Evolutionary conservation across 176 grass and related monocot species (phyloP), one percentile per base, ranked within the genome.

Genomic region (Oryza australiensis): DNA sequence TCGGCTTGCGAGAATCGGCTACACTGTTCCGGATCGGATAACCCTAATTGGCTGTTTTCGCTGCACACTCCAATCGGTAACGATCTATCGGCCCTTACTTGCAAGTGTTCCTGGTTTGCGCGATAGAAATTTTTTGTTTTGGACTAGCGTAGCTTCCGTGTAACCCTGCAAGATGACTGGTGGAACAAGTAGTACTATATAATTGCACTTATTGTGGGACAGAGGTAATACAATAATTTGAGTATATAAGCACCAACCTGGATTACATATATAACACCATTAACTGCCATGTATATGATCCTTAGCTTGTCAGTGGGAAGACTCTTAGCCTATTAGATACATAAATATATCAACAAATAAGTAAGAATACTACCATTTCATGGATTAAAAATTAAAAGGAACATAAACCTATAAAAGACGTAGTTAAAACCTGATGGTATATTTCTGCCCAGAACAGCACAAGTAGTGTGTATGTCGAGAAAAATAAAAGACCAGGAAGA

Each of bases 381-480:
- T 37, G n/a, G 33, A 53, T 37, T 32, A 51, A 78, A n/a, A 78
- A n/a, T 28, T 16, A 48, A 69, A 86, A 75, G 3, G 15, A 71
- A 68, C 66, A 77, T 46, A 6, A 30, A 48, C 15, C 53, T 14
- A 7, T 57, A 66, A 85, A 51, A 77, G 62, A 78, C 40, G 38
- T 73, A 18, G 34, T 34, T 74, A 68, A 72, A 64, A 91, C 94
- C 88, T 97, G 94, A 90, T 92, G 86, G 88, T 97, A 97, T 87
- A 97, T 97, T 82, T 97, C 94, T 73, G 92, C 92, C 94, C 94
- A 97, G 87, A 97, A 97, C 37, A 97, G 80, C 64, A 97, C 94
- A 80, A 94, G 94, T 34, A 97, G 74, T 13, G 94, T 94, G 87
- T 92, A 97, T 9, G 94, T 94, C 28, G 94, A 97, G 83, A 97